Evolutionary conservation across 208 protist species (phyloP), one percentile per base, ranked within the genome.

Genomic region (Angomonas ambiguus): DNA sequence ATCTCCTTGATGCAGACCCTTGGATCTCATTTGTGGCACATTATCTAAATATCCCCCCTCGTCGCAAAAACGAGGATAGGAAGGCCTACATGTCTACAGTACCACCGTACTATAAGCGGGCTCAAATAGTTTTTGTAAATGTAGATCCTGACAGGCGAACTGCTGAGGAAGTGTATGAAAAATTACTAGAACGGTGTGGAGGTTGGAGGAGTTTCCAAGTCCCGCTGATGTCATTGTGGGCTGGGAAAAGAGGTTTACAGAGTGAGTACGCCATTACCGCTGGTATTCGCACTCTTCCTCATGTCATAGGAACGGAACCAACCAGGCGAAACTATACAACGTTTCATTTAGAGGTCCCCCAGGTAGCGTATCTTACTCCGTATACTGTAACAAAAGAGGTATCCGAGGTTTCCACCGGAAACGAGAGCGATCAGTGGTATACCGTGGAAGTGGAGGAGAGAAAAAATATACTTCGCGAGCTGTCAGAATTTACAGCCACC

Each of bases 61-160:
- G 56, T 13, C 69, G 51, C 20, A 71, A 51, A 33, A 34, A 25
- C 13, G 32, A 66, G 49, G 66, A 71, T 35, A 56, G 45, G 8
- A 63, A 71, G 31, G 59, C 16, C 0, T 73, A 48, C 38, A 62
- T 84, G 2, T 38, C 65, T 31, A 49, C 83, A 11, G 35, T 83
- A 16, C 74, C 71, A 1, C 59, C 62, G 32, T 60, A 69, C 10
- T 53, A 53, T 16, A 96, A 91, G 68, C 78, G 87, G n/a, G 80
- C 74, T 11, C 82, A 92, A 41, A 89, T 96, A 71, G 81, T 96
- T 34, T 70, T 96, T 41, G 70, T 96, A 65, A 93, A 85, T 80
- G 67, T 93, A 33, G 90, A 96, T 65, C 30, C 67, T 34, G 83
- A 93, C 57, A 60, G 71, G 2, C 35, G 0, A 34, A 66, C 64